phyloP scores from a whole-genome alignment of 139 green algal genomes.

The Zygnema cylindricum region DNA sequence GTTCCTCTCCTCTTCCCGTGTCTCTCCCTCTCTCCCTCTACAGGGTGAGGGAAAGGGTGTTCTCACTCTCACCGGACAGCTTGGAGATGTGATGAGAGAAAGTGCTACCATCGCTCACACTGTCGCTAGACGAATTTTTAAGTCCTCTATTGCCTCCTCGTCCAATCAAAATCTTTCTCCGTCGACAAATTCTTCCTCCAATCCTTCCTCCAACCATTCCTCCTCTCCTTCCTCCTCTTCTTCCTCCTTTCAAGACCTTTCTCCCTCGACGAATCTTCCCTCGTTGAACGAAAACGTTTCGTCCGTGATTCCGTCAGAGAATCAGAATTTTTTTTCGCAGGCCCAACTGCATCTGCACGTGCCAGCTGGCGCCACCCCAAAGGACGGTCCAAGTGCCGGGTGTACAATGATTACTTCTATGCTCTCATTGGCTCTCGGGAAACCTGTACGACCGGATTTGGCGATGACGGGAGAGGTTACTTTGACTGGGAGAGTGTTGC shows the following conservation, averaged over 20 bases:
- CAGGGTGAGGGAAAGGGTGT: conserved; percentile 56
- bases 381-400: conserved; percentile 90
- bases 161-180: conserved; percentile 9
- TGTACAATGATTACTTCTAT: conserved; percentile 93
- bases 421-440: conserved; percentile 83
- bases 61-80: conserved; percentile 76
- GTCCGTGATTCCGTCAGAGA: neutral
- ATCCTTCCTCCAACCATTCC: too few relatives aligned
- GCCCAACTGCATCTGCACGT: conserved; percentile 92
- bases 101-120: conserved; percentile 90
- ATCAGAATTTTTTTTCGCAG: conserved; percentile 69
- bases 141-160: neutral
- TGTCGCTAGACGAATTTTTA: conserved; percentile 79
- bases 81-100: conserved; percentile 98
- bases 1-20: neutral
- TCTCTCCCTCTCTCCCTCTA: neutral
- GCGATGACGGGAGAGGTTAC: conserved; percentile 97
- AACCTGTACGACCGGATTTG: conserved; percentile 74
- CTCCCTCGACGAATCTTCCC: too few relatives aligned
- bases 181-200: neutral
- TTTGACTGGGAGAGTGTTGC: conserved; percentile 90
- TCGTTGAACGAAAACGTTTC: neutral
- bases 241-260: neutral
- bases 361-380: conserved; percentile 88
- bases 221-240: too few relatives aligned